Evolutionary conservation across 345 rosid species (phyloP).

Genomic region (Camelina sativa): DNA sequence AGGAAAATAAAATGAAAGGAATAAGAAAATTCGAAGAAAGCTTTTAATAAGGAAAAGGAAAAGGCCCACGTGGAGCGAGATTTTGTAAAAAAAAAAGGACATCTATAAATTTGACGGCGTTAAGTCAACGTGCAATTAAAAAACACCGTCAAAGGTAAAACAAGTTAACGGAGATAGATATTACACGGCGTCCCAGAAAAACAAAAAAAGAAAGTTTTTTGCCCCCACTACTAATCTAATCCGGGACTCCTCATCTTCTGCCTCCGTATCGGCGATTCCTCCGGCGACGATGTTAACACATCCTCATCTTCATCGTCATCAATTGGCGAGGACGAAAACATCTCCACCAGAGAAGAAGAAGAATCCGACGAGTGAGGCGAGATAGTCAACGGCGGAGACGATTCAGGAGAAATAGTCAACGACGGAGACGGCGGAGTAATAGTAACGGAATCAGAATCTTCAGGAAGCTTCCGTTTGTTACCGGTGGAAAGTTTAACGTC

Average conservation of each 20-base stretch:
- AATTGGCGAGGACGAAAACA: conserved; percentile 14
- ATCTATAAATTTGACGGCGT: conserved; percentile 47
- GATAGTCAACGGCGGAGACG: conserved; percentile 46
- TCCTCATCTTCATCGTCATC: conserved; percentile 23
- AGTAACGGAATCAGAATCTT: conserved; percentile 38
- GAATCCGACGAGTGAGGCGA: conserved; percentile 50
- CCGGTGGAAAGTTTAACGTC: conserved; percentile 43
- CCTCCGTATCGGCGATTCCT: conserved; percentile 36
- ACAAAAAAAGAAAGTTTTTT: too few relatives aligned
- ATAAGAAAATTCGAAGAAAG: conserved; percentile 12
- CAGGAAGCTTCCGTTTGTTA: conserved; percentile 66
- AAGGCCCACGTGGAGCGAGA: conserved; percentile 37
- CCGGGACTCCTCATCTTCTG: conserved; percentile 47
- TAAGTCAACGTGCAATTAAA: conserved; percentile 43
- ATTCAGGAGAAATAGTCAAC: conserved; percentile 35
- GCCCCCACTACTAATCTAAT: conserved; percentile 35
- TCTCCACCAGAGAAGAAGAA: conserved; percentile 42
- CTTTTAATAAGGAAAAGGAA: neutral
- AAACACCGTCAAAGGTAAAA: conserved; percentile 39
- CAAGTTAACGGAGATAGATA: conserved; percentile 44
- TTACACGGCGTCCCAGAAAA: conserved; percentile 34
- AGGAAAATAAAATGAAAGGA: neutral
- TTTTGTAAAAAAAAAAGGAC: conserved; percentile 19
- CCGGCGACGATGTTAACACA: conserved; percentile 33
- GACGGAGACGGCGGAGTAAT: conserved; percentile 47